Base-by-base conservation (phyloP, 305 asterid species). In the Fraxinus paxiana region DNA sequence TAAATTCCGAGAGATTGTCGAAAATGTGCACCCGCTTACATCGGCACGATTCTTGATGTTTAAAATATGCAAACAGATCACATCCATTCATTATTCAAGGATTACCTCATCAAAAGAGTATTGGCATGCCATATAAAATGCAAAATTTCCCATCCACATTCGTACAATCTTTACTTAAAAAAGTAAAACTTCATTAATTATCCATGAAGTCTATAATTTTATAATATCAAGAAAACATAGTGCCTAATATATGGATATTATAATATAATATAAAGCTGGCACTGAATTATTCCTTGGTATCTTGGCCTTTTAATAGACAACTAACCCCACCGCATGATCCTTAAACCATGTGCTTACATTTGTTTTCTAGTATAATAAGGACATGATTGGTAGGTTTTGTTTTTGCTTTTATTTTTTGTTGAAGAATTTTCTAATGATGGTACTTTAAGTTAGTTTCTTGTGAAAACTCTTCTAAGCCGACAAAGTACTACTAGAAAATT, bases 251-350 rank as follows among this genome's bases (percentile, higher is more conserved):
- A 41, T 73, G 54, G 24, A 31, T n/a, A 51, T n/a, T n/a, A 51
- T 51, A 51, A 56, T 73, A 33, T 59, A 37, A 77, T 24, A 61
- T 6, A 77, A 76, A 87, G 85, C 87, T 85, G 90, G 83, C 87
- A 83, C n/a, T 84, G 79, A 80, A 83, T 79, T 78, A 83, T 84
- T 85, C 85, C 77, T 74, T 34, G 84, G 83, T 75, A 87, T 76
- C 83, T 82, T 75, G 15, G 78, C 73, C 81, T 22, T 31, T 22
- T 81, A 51, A 54, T 31, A 77, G 41, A 37, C 54, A 17, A 34
- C 22, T 70, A 77, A 54, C 80, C 72, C 65, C 63, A 69, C 81
- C 38, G 51, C 74, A 73, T 69, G 85, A 76, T 20, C 80, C 72
- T 80, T 59, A 79, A 74, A 61, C 87, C 82, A 78, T 83, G 87